Conservation (phyloP, 352 stramenopile species). For the Plasmopara halstedii region DNA sequence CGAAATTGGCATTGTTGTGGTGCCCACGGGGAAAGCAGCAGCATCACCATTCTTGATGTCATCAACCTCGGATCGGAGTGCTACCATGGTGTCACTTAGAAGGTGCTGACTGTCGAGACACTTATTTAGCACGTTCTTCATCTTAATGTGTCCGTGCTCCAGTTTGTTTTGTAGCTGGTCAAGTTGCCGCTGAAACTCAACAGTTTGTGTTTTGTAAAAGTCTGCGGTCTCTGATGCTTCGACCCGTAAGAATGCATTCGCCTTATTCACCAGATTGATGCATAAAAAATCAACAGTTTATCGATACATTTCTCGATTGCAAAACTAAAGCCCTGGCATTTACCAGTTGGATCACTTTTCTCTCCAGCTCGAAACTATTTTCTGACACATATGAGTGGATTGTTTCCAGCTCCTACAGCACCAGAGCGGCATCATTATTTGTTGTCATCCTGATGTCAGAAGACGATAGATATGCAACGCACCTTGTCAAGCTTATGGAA, state of each 20-base stretch:
- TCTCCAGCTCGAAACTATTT: constrained; percentile 43
- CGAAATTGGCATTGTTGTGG: constrained; percentile 5
- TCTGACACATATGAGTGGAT: constrained; percentile 49
- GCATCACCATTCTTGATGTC: constrained; percentile 15
- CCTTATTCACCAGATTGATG: constrained; percentile 21
- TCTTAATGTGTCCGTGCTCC: constrained; percentile 26
- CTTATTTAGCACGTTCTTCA: constrained; percentile 41
- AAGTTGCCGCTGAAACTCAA: constrained; percentile 17
- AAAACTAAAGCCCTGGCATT: background rate
- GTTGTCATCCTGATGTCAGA: background rate
- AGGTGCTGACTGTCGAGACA: constrained; percentile 55
- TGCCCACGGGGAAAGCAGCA: constrained; percentile 1
- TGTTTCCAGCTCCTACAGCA: constrained; percentile 41
- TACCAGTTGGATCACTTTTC: constrained; percentile 37
- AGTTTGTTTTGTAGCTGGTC: constrained; percentile 9
- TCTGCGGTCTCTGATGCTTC: constrained; percentile 7
- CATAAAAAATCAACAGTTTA: background rate
- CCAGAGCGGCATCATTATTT: background rate
- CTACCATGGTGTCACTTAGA: constrained; percentile 46
- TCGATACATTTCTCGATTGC: background rate
- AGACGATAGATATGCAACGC: background rate
- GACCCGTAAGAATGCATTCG: constrained; percentile 17
- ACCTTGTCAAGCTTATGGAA: constrained; percentile 46
- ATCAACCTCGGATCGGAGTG: constrained; percentile 47
- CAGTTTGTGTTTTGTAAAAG: constrained; percentile 4